A percentile compares a stretch with the other conserved stretches of the same genome.
phyloP scores from a whole-genome alignment of 1,284 basidiomycete species.

The Porogramme epimiltina region DNA sequence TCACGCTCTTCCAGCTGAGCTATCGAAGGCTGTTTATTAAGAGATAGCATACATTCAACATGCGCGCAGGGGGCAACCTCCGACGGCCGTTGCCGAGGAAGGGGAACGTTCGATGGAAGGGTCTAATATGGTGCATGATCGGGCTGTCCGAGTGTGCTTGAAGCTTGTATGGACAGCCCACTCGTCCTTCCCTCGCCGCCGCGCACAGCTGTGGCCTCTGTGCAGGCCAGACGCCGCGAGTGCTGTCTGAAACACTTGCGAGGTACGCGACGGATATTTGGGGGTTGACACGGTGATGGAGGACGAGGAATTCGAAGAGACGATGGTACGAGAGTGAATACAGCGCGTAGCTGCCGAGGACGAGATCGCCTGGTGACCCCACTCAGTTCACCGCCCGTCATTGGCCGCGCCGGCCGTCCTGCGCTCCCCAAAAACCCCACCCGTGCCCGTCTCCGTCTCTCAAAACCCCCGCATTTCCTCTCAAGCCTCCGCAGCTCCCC shows the following conservation, averaged over 20 bases:
- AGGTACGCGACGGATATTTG: conserved; percentile 1
- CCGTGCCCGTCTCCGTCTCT: conserved; percentile 28
- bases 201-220: no score
- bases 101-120: conserved; percentile 3
- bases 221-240: no score
- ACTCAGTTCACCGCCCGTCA: conserved; percentile 10
- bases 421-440: conserved; percentile 33
- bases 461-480: conserved; percentile 15
- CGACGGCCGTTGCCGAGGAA: no score
- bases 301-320: not conserved
- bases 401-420: conserved; percentile 10
- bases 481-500: conserved; percentile 6
- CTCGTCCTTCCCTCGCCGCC: no score
- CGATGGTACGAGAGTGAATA: conserved; percentile 21
- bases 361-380: conserved; percentile 19
- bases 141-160: no score
- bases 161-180: no score
- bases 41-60: no score
- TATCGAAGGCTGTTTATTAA: conserved; percentile 14
- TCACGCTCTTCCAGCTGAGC: conserved; percentile 25
- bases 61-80: no score
- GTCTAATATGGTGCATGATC: not conserved
- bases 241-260: no score
- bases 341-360: conserved; percentile 10
- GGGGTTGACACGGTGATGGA: conserved; percentile 6